Conservation (phyloP, 108 stramenopile genomes). For the Conticribra weissflogii region DNA sequence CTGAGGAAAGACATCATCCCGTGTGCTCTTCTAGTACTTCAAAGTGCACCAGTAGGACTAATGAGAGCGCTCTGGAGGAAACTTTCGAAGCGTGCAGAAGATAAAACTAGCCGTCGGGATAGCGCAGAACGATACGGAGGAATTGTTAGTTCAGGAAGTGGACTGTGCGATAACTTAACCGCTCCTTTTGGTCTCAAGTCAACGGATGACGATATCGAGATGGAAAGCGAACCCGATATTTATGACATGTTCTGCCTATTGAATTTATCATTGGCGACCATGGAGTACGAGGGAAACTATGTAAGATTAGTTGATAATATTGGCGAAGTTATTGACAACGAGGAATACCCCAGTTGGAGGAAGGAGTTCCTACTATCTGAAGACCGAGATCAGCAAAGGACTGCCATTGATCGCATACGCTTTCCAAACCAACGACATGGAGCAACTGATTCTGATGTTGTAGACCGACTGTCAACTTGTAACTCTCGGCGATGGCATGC, state of each 20-base stretch:
- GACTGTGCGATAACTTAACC: slow-evolving; percentile 6
- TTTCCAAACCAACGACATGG: slow-evolving; percentile 13
- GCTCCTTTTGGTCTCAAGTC: slow-evolving; percentile 2
- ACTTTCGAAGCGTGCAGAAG: slow-evolving; percentile 58
- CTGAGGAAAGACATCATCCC: slow-evolving; percentile 81
- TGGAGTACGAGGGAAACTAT: slow-evolving; percentile 85
- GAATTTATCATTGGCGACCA: slow-evolving; percentile 72
- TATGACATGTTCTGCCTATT: slow-evolving; percentile 81
- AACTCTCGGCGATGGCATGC: slow-evolving; percentile 79
- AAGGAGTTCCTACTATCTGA: slow-evolving; percentile 62
- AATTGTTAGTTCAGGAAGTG: slow-evolving; percentile 45
- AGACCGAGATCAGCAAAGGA: slow-evolving; percentile 46
- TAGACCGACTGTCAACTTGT: slow-evolving; percentile 44
- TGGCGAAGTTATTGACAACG: slow-evolving; percentile 18
- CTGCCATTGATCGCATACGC: slow-evolving; percentile 22
- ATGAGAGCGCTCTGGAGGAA: slow-evolving; percentile 83
- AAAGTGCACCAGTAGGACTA: slow-evolving; percentile 79
- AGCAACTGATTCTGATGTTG: slow-evolving; percentile 8
- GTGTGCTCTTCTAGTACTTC: slow-evolving; percentile 76
- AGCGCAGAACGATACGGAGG: slow-evolving; percentile 61
- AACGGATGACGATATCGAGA: slow-evolving; percentile 35
- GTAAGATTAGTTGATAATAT: slow-evolving; percentile 45
- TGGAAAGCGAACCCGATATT: slow-evolving; percentile 58
- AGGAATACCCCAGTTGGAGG: slow-evolving; percentile 58
- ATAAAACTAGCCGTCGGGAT: slow-evolving; percentile 50